These are phyloP conservation scores for Mycena haematopus DNA, from an alignment of 768 basidiomycete genomes.

Conservation along the genomic window DNA sequence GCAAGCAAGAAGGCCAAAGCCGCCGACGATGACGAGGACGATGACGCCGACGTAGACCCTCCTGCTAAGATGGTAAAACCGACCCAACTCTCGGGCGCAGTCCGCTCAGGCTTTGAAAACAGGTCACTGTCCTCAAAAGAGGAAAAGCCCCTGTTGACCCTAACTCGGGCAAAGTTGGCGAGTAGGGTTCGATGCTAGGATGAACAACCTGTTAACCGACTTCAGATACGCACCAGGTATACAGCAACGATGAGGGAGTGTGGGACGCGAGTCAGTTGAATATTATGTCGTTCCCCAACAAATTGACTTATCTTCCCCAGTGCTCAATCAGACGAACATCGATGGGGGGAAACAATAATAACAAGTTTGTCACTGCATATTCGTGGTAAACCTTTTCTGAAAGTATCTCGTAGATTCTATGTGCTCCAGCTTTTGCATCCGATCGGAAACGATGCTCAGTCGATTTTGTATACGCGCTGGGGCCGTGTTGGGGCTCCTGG, in stretches of 20 bases:
- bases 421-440: slow-evolving; percentile 63
- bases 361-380: slow-evolving; percentile 48
- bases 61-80: slow-evolving; percentile 54
- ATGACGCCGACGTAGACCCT: slow-evolving; percentile 34
- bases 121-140: slow-evolving; percentile 53
- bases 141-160: slow-evolving; percentile 65
- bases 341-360: slow-evolving; percentile 46
- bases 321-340: slow-evolving; percentile 67
- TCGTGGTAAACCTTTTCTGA: background rate
- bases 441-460: slow-evolving; percentile 43
- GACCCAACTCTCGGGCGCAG: background rate
- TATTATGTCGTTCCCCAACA: too few species aligned
- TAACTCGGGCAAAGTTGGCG: slow-evolving; percentile 50
- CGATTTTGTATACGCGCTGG: slow-evolving; percentile 59
- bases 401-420: slow-evolving; percentile 53
- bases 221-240: slow-evolving; percentile 60
- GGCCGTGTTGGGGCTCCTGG: slow-evolving; percentile 69
- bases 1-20: slow-evolving; percentile 32
- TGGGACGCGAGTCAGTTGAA: slow-evolving; percentile 55
- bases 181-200: slow-evolving; percentile 33
- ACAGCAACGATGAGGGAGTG: slow-evolving; percentile 43
- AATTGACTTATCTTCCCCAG: background rate
- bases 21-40: slow-evolving; percentile 30
- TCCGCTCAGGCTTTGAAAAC: background rate
- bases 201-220: background rate